Evolutionary conservation across 139 green algal species (phyloP), one percentile per base, ranked within the genome.

Genomic region (Chlorella sp.): DNA sequence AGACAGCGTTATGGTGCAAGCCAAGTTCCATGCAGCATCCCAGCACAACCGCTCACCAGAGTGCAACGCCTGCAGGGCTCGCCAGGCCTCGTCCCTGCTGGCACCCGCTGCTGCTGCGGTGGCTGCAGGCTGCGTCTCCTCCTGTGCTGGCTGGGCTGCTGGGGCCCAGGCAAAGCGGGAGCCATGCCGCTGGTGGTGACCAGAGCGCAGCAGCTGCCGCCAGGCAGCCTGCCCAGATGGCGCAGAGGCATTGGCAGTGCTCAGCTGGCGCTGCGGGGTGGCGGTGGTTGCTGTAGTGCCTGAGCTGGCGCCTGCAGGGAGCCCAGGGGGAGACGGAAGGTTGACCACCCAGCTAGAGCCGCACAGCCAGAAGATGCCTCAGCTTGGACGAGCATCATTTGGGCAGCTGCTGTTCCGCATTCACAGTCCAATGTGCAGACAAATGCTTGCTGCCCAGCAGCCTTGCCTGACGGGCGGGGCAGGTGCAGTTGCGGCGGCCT

Each of bases 21-120:
- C n/a, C n/a, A n/a, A n/a, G n/a, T n/a, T n/a, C n/a, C n/a, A n/a
- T n/a, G n/a, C n/a, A n/a, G n/a, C n/a, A n/a, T n/a, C n/a, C 26
- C 26, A 30, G 5, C 65, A 23, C 65, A 38, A 44, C 65, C 65
- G 3, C 44, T 70, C 47, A 91, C 87, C 87, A 85, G 89, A 89
- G 74, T 97, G 94, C 51, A 97, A 71, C 0, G 88, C 92, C 26
- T 89, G 71, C 79, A 97, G 87, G 1, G 88, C 88, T 38, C 80
- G 80, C 89, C 84, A 85, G 32, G 78, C 47, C 17, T 91, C 85
- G 17, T 34, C 51, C 20, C 60, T 73, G 60, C 70, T 78, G 67
- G 36, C 74, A 38, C 36, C 62, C 72, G 75, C 78, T 32, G 60
- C 32, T 32, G 68, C 57, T 2, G 57, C 56, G 0, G 75, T 62